Base-by-base conservation (phyloP, 371 early-diverging fungal species). In the Mucor circinelloides region DNA sequence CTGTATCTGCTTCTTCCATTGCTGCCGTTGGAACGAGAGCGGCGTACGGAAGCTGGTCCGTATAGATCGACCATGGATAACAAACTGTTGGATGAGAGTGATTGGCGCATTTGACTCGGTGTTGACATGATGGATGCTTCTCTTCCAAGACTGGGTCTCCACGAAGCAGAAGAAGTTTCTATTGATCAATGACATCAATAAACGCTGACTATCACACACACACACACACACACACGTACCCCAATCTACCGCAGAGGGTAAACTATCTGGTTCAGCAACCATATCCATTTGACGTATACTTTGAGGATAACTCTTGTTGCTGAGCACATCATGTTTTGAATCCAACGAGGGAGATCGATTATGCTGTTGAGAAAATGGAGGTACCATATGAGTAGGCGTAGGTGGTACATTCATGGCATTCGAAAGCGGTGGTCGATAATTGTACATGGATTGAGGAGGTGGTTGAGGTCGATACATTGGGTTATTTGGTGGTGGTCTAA, bases 1-100 rank as follows among this genome's bases (percentile, higher is more conserved):
- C 76, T 63, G 52, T 82, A 82, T 25, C 79, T 66, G 63, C 78
- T 80, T 50, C 79, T 73, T 13, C 76, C 76, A 12, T 32, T 48
- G 40, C 66, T 60, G n/a, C 40, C 31, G 48, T 40, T 73, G 7
- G 69, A 63, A 2, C 31, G 54, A 28, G 63, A 17, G 19, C 60
- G 61, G 15, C 55, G 52, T 21, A 66, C 28, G 48, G 25, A 15
- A 3, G 25, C 40, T 25, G 52, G 52, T 52, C 57, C 57, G 36
- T 34, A 58, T 3, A 56, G 21, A 28, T 13, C 42, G 2, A 17
- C 23, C 19, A 40, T 50, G 1, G 55, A 58, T 15, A 55, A 34
- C 15, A 31, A 15, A 19, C 50, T 54, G 13, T 38, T 44, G 25
- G 31, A 21, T 13, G 58, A 34, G 1, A 32, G 17, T 2, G 66